These are phyloP conservation scores for Barnettozyma sp. DNA, from an alignment of 805 yeast species.

Conservation along the genomic window DNA sequence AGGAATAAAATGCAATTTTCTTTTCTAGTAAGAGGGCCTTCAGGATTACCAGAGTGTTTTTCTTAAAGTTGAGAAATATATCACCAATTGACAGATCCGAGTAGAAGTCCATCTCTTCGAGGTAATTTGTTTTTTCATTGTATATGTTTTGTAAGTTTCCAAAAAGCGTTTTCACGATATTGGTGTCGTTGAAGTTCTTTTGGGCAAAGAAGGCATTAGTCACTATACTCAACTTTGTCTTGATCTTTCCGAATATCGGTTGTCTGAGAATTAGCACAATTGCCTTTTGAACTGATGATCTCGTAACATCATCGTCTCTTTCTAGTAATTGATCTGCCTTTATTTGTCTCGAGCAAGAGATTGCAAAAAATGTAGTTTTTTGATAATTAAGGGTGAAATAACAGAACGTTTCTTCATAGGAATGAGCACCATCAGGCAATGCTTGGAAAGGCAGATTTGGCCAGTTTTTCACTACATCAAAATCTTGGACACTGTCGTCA, in stretches of 20 bases:
- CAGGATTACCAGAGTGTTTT: constrained; percentile 55
- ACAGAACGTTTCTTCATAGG: constrained; percentile 88
- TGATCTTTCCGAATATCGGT: constrained; percentile 83
- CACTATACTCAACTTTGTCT: constrained; percentile 84
- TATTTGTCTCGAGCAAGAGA: constrained; percentile 87
- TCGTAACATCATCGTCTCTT: constrained; percentile 57
- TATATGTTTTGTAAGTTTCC: constrained; percentile 51
- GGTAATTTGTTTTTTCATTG: constrained; percentile 17
- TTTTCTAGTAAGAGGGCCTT: constrained; percentile 76
- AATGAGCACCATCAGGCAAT: constrained; percentile 91
- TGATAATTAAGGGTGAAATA: constrained; percentile 72
- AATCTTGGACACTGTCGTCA: constrained; percentile 19
- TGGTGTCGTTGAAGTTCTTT: constrained; percentile 62
- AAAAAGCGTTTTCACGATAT: constrained; percentile 60
- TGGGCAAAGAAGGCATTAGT: constrained; percentile 84
- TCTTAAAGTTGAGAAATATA: constrained; percentile 50
- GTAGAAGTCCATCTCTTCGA: constrained; percentile 53
- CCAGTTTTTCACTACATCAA: constrained; percentile 44
- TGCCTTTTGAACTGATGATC: constrained; percentile 88
- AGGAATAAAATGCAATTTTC: constrained; percentile 67
- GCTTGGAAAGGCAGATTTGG: constrained; percentile 91
- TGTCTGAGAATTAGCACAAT: constrained; percentile 79
- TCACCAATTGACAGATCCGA: constrained; percentile 70
- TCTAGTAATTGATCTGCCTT: constrained; percentile 51
- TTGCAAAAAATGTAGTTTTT: constrained; percentile 80